Evolutionary conservation across 2,329 filamentous ascomycete species (phyloP).

Genomic region (Westerdykella aurantiaca): DNA sequence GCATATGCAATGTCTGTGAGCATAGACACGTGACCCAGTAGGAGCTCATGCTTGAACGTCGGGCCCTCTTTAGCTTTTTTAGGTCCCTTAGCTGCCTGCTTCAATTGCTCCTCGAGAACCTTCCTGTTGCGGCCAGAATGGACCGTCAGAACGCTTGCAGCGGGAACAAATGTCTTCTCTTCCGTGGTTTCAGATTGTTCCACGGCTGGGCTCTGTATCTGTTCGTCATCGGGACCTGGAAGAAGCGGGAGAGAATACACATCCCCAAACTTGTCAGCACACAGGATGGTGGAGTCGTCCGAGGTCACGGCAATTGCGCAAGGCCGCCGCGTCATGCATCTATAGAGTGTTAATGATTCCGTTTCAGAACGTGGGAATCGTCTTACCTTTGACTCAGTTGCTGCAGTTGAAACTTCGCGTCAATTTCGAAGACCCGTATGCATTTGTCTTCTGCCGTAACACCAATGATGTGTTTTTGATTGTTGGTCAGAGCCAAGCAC

Average conservation of each 20-base stretch:
- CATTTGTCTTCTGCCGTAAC: conserved; percentile 90
- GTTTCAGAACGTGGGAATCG: neutral
- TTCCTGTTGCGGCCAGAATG: conserved; percentile 57
- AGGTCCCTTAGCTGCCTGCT: conserved; percentile 37
- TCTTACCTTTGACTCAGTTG: conserved; percentile 67
- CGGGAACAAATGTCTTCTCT: conserved; percentile 43
- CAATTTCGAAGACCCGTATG: conserved; percentile 72
- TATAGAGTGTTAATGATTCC: conserved; percentile 35
- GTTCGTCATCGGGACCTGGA: conserved; percentile 30
- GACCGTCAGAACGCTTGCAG: conserved; percentile 55
- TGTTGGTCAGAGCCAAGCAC: conserved; percentile 57
- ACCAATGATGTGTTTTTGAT: conserved; percentile 65
- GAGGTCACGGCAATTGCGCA: conserved; percentile 66
- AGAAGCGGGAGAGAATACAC: conserved; percentile 82
- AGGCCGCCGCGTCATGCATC: conserved; percentile 83
- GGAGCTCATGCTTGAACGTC: conserved; percentile 66
- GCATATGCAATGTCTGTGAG: conserved; percentile 66
- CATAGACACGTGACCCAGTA: conserved; percentile 93
- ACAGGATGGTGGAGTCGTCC: conserved; percentile 67
- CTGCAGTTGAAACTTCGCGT: conserved; percentile 54
- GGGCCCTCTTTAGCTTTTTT: conserved; percentile 45
- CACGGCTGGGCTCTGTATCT: conserved; percentile 12
- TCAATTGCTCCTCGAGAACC: conserved; percentile 53
- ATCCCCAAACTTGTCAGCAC: conserved; percentile 94
- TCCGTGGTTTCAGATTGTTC: conserved; percentile 13